phyloP scores from a whole-genome alignment of 176 grass and related monocot species.

The Sorghum bicolor region Sorghum_bicolor_NCBIv3 NC_012874.2:1508001-1508500 shows the following conservation, averaged over 20 bases:
- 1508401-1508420: background rate
- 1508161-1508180: background rate
- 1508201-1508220: background rate
- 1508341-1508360: background rate
- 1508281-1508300: background rate
- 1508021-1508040: no score
- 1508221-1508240: background rate
- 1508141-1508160: background rate
- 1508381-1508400: background rate
- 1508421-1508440: background rate
- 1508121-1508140: background rate
- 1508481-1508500: slow-evolving; percentile 4
- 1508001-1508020: no score
- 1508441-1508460: background rate
- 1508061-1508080: no score
- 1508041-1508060: no score
- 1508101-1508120: background rate
- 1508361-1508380: slow-evolving; percentile 9
- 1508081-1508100: no score
- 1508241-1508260: background rate
- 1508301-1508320: background rate
- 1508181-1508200: background rate
- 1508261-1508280: background rate
- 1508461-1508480: background rate
- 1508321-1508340: background rate